Evolutionary conservation across 805 yeast genomes (phyloP), one percentile per base, ranked within the genome.

Genomic region (Kazachstania viticola): DNA sequence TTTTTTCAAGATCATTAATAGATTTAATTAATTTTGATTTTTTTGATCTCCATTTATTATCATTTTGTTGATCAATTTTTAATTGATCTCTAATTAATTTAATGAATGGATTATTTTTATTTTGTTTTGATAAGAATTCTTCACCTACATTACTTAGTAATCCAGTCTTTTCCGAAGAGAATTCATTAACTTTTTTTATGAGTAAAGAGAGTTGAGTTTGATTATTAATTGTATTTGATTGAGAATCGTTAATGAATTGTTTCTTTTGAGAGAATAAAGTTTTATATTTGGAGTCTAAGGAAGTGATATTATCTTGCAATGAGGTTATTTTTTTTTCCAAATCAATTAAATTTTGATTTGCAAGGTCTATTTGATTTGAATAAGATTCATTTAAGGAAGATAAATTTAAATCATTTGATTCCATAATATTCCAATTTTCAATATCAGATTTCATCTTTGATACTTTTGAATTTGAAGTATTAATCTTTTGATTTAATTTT

Each of bases 361-460:
- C 27, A 5, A 36, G 30, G 6, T 21, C 17, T 22, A 41, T 30
- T 22, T 39, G 25, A 5, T 30, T 29, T 7, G 32, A 25, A 31
- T 39, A 51, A 12, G 39, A 42, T 11, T 29, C 26, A 17, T 39
- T 34, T 8, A 52, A 30, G 6, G 25, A 24, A 8, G 38, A 39
- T 17, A 31, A 35, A 30, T 41, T 42, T 13, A 39, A 31, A 19
- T 39, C 45, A 19, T 38, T 38, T 12, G 31, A 21, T 28, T 46
- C 49, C 27, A 39, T 40, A 14, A 24, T 26, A 7, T 38, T 30
- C 59, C 59, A 54, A n/a, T 30, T 33, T 9, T 34, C 25, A 45
- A 54, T 50, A 22, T 51, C 55, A 4, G 37, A 35, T 15, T 49
- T 39, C 58, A 54, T 51, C 33, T 43, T 51, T 6, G 24, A 23